phyloP scores from a whole-genome alignment of 345 rosid species.

The Pelargonium nanum region DNA sequence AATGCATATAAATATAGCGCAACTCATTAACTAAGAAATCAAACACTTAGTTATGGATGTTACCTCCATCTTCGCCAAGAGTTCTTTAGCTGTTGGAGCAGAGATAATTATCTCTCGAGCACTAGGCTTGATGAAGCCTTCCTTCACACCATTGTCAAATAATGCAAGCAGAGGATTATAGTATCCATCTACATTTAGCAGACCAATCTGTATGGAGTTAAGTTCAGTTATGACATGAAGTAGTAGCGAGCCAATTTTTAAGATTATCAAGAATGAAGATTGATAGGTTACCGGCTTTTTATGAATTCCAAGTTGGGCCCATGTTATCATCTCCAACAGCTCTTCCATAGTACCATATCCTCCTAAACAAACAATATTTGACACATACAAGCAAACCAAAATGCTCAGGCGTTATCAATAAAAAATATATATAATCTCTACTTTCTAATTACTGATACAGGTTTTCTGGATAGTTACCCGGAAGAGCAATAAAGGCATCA shows the following conservation, averaged over 20 bases:
- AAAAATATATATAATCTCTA: background rate
- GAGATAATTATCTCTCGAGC: conserved; percentile 78
- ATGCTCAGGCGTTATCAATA: conserved; percentile 1
- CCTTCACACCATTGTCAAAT: conserved; percentile 85
- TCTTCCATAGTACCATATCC: conserved; percentile 99
- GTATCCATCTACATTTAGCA: conserved; percentile 91
- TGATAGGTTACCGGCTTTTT: conserved; percentile 65
- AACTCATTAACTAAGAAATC: background rate
- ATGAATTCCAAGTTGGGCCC: conserved; percentile 96
- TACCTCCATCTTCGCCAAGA: conserved; percentile 91
- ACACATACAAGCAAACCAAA: conserved; percentile 5
- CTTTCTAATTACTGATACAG: background rate
- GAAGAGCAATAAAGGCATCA: conserved; percentile 91
- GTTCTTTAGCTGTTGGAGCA: conserved; percentile 79
- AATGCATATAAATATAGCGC: no score
- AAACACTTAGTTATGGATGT: background rate
- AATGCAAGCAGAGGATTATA: conserved; percentile 66
- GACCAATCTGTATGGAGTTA: conserved; percentile 51
- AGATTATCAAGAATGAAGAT: conserved; percentile 9
- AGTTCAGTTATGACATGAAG: conserved; percentile 2
- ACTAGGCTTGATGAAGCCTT: conserved; percentile 83
- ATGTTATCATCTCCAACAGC: conserved; percentile 87
- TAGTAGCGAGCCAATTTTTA: background rate
- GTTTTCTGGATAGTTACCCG: conserved; percentile 40
- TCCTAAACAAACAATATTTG: conserved; percentile 30